phyloP scores from a whole-genome alignment of 2,329 filamentous ascomycete genomes.

The Helminthosporium solani region DNA sequence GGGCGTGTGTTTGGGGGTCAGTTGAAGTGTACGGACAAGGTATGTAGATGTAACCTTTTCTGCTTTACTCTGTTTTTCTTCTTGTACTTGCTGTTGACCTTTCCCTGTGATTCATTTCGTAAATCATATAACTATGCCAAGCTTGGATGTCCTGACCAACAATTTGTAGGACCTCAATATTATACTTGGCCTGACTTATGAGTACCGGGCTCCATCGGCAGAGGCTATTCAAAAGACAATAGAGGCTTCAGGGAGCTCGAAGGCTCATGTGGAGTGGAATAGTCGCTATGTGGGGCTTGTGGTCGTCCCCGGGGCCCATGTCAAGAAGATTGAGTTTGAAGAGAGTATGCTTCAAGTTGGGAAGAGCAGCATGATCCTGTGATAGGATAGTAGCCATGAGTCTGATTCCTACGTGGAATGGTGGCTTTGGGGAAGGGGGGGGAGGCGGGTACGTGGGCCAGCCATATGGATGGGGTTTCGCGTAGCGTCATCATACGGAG shows the following conservation, averaged over 20 bases:
- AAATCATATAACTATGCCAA: conserved; percentile 4
- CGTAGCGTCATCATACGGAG: too few species aligned
- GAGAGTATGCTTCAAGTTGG: conserved; percentile 47
- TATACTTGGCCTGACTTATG: conserved; percentile 80
- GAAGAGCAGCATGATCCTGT: conserved; percentile 26
- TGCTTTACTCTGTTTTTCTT: too few species aligned
- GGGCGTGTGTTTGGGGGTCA: conserved; percentile 84
- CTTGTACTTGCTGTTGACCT: too few species aligned
- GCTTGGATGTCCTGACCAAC: conserved; percentile 3
- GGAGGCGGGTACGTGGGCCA: too few species aligned
- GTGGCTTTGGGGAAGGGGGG: too few species aligned
- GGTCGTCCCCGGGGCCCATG: conserved; percentile 82
- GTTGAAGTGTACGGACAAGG: conserved; percentile 93
- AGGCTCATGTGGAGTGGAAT: conserved; percentile 66
- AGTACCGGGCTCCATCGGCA: conserved; percentile 73
- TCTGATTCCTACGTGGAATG: too few species aligned
- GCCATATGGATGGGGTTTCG: too few species aligned
- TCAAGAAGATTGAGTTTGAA: conserved; percentile 86
- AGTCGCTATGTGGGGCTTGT: conserved; percentile 86
- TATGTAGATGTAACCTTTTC: conserved; percentile 49
- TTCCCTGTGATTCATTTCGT: background rate
- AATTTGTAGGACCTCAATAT: conserved; percentile 74
- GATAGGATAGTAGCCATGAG: conserved; percentile 5
- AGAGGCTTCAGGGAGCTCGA: conserved; percentile 44
- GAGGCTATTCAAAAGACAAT: conserved; percentile 45